phyloP scores from a whole-genome alignment of 2,329 filamentous ascomycete genomes.

The Calonectria hawksworthii region DNA sequence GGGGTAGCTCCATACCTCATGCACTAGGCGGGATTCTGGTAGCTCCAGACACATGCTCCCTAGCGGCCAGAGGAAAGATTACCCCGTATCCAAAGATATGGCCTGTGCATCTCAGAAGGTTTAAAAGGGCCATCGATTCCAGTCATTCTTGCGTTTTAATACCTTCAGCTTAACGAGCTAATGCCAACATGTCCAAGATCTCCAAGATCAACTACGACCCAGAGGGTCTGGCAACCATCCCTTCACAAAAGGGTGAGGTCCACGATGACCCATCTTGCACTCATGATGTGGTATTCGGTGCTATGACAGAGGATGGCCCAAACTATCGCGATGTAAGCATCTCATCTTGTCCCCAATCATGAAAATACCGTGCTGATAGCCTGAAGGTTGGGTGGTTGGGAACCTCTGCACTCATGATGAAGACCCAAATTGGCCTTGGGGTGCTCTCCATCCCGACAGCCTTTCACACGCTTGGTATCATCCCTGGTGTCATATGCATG shows the following conservation, averaged over 20 bases:
- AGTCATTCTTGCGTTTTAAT: too few relatives aligned
- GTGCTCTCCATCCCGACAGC: slow-evolving; percentile 62
- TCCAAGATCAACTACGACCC: too few relatives aligned
- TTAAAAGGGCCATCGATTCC: too few relatives aligned
- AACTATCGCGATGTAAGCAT: slow-evolving; percentile 8
- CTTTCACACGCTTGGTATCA: slow-evolving; percentile 59
- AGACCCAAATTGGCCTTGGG: slow-evolving; percentile 58
- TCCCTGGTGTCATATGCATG: slow-evolving; percentile 60
- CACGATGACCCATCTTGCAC: not conserved
- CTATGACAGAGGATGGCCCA: not conserved
- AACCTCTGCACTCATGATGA: slow-evolving; percentile 60
- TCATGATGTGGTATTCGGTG: slow-evolving; percentile 5
- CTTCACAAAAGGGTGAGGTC: not conserved
- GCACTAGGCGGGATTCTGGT: too few relatives aligned
- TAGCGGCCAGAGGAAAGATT: too few relatives aligned
- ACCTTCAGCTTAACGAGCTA: too few relatives aligned
- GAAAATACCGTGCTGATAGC: not conserved
- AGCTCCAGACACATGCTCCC: too few relatives aligned
- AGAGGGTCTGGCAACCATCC: not conserved
- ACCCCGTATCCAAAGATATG: too few relatives aligned
- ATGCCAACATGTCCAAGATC: too few relatives aligned
- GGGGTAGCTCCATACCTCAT: too few relatives aligned
- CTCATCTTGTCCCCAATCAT: not conserved
- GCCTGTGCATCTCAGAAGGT: too few relatives aligned
- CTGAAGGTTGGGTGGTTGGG: slow-evolving; percentile 56